These are phyloP conservation scores for Silene uniflora DNA, from an alignment of 148 eudicot species.

Conservation along the genomic window DNA sequence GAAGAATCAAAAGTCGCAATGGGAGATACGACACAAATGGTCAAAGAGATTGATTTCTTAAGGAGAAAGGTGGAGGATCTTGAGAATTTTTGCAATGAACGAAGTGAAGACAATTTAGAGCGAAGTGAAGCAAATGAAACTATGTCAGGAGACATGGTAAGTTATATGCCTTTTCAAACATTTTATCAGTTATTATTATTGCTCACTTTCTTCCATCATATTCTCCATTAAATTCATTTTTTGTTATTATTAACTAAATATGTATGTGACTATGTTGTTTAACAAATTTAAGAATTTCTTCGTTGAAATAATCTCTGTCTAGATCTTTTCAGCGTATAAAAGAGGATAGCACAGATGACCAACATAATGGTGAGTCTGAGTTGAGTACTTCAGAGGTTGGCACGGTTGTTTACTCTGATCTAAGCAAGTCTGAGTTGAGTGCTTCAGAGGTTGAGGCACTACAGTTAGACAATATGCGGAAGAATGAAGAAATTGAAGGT, in stretches of 20 bases:
- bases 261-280: conserved; percentile 27
- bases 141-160: conserved; percentile 12
- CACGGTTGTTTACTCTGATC: conserved; percentile 8
- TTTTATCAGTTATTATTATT: conserved; percentile 35
- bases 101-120: conserved; percentile 30
- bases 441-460: conserved; percentile 33
- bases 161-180: conserved; percentile 15
- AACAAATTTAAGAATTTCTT: conserved; percentile 40
- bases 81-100: conserved; percentile 68
- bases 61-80: conserved; percentile 59
- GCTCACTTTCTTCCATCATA: conserved; percentile 23
- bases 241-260: no score
- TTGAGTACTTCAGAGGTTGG: conserved; percentile 3
- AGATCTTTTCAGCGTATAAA: conserved; percentile 24
- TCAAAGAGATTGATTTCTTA: conserved; percentile 42
- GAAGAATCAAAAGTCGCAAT: conserved; percentile 22
- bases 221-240: no score
- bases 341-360: conserved; percentile 26
- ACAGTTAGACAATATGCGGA: conserved; percentile 23
- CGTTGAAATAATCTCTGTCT: conserved; percentile 31
- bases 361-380: conserved; percentile 22
- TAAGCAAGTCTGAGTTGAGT: conserved; percentile 19
- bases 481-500: conserved; percentile 40
- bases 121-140: conserved; percentile 16
- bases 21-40: conserved; percentile 27